phyloP scores from a whole-genome alignment of 305 asterid genomes.

The Petunia hybrid region DNA sequence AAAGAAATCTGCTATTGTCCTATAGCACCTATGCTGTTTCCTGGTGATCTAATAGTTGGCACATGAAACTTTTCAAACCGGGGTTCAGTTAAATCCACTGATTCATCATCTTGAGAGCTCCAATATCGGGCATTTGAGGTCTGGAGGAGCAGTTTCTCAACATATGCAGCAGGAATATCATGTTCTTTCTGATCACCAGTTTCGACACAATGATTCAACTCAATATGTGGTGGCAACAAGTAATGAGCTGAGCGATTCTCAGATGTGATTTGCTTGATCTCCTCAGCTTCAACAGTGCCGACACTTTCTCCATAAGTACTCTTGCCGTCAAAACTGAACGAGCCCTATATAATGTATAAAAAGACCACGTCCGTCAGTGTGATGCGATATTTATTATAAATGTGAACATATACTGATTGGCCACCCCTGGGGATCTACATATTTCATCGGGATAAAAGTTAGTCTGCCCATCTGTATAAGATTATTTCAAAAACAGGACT shows the following conservation, averaged over 20 bases:
- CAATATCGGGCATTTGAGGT: conserved; percentile 46
- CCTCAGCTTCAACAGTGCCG: conserved; percentile 50
- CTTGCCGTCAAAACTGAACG: conserved; percentile 42
- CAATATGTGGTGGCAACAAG: conserved; percentile 39
- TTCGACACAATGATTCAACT: conserved; percentile 31
- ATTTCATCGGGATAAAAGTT: not conserved
- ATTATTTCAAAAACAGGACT: not conserved
- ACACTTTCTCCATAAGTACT: conserved; percentile 37
- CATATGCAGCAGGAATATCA: conserved; percentile 38
- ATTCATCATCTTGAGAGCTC: conserved; percentile 57
- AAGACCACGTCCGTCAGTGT: not conserved
- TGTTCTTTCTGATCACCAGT: conserved; percentile 40
- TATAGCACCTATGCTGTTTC: not conserved
- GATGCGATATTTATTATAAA: not conserved
- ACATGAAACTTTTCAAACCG: conserved; percentile 75
- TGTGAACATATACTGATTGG: not conserved
- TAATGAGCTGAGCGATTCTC: conserved; percentile 46
- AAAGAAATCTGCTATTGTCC: not conserved
- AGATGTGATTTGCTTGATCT: conserved; percentile 66
- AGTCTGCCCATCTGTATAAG: not conserved
- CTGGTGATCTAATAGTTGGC: conserved; percentile 40
- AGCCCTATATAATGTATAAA: conserved; percentile 44
- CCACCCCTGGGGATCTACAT: not conserved
- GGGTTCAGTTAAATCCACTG: conserved; percentile 85
- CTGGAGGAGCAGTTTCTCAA: conserved; percentile 54